Base-by-base conservation (phyloP, 768 basidiomycete species). In the Pholiota microspora region DNA sequence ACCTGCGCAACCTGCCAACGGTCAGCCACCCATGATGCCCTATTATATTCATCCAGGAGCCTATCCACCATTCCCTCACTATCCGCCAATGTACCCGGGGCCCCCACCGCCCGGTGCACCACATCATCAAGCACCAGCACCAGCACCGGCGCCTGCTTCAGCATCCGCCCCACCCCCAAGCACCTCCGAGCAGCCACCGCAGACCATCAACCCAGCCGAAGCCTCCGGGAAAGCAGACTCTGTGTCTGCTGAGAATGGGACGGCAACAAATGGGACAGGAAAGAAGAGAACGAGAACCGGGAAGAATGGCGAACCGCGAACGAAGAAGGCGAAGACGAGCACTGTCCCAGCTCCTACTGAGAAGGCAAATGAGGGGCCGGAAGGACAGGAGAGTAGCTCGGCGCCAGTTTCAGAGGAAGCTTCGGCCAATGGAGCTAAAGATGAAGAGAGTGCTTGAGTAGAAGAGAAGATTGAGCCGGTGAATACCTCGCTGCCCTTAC, bases 1-100 rank as follows among this genome's bases (percentile, higher is more conserved):
- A 15, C 45, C 53, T 7, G 15, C 53, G 7, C 52, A 53, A 3
- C 28, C 45, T 3, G 13, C 65, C 2, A 73, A 71, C 55, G 73
- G 73, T 4, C 71, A 73, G 56, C 71, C 69, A 56, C 71, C 69
- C 8, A 62, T 70, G 13, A 68, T 77, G 59, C 77, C 73, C 4
- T 75, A 75, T 55, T 76, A 73, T 51, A 68, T 78, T 24, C 73
- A 69, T 47, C 67, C 73, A 2, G 70, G 70, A 2, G 61, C 58
- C 1, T 75, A 72, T 52, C 72, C 72, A 27, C 69, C 72, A 3
- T 74, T 71, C 53, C 61, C 69, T 8, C 69, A 71, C 44, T 74
- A 72, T 50, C 73, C 71, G 16, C 71, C 70, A 24, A 65, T 73
- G 52, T 72, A 71, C 49, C 68, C 67, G 4, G 62, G 62, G 18